Conservation (phyloP, 2,329 filamentous ascomycete genomes). For the Cercospora zeae-maydis region DNA sequence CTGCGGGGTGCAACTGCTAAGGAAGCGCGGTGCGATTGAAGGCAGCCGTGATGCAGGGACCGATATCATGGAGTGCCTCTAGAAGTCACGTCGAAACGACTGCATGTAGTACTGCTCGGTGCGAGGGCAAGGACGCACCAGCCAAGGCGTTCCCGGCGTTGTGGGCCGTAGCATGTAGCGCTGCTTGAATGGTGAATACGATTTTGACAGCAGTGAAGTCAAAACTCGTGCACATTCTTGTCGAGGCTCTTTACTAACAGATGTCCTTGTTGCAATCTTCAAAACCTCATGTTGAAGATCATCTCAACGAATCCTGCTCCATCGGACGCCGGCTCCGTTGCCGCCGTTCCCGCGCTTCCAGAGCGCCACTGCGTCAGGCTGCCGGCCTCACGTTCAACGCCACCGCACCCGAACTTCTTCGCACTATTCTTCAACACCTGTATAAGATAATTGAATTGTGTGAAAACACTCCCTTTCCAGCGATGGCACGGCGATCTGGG, state of each 20-base stretch:
- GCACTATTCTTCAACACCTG: neutral
- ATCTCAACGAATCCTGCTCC: neutral
- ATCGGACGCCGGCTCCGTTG: neutral
- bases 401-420: neutral
- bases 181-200: neutral
- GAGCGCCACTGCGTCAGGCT: neutral
- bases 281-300: neutral
- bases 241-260: neutral
- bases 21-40: neutral
- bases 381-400: neutral
- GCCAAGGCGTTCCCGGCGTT: slow-evolving; percentile 1
- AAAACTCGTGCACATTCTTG: neutral
- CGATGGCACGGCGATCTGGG: slow-evolving; percentile 31
- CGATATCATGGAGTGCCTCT: neutral
- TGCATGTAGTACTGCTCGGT: neutral
- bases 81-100: neutral
- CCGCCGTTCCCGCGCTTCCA: neutral
- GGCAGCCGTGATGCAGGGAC: neutral
- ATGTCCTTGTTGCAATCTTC: neutral
- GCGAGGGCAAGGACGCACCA: neutral
- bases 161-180: slow-evolving; percentile 1
- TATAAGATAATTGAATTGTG: too few relatives aligned
- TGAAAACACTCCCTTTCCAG: neutral
- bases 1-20: slow-evolving; percentile 63
- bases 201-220: neutral